These are phyloP conservation scores for Flaveria trinervia DNA, from an alignment of 129 eudicot species.

Conservation along the genomic window DNA sequence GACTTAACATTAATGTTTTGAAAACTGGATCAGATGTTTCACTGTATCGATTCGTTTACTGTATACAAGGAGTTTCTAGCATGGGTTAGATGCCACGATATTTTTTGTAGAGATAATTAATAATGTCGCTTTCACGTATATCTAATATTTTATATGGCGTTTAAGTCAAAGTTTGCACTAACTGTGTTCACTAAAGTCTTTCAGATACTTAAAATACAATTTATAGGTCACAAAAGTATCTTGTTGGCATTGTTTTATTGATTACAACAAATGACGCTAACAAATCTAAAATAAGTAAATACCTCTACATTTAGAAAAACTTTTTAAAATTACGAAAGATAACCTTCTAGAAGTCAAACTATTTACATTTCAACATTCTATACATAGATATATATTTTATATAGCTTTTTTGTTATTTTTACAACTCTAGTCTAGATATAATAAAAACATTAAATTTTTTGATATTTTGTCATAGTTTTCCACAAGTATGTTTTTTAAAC, in stretches of 20 bases:
- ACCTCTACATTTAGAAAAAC: background rate
- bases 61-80: background rate
- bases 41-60: too few relatives aligned
- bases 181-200: background rate
- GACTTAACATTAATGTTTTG: too few relatives aligned
- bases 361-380: background rate
- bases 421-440: too few relatives aligned
- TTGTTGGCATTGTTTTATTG: background rate
- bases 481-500: too few relatives aligned
- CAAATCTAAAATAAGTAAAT: background rate
- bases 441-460: too few relatives aligned
- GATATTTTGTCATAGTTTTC: too few relatives aligned
- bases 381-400: background rate
- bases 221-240: background rate
- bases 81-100: background rate
- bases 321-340: background rate
- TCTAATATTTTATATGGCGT: background rate
- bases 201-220: background rate
- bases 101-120: background rate
- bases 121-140: background rate
- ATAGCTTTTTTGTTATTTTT: too few relatives aligned
- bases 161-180: background rate
- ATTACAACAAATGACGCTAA: background rate
- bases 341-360: background rate
- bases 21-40: too few relatives aligned